These are phyloP conservation scores for Penicillium sp. DNA, from an alignment of 2,329 filamentous ascomycete genomes.

Conservation along the genomic window DNA sequence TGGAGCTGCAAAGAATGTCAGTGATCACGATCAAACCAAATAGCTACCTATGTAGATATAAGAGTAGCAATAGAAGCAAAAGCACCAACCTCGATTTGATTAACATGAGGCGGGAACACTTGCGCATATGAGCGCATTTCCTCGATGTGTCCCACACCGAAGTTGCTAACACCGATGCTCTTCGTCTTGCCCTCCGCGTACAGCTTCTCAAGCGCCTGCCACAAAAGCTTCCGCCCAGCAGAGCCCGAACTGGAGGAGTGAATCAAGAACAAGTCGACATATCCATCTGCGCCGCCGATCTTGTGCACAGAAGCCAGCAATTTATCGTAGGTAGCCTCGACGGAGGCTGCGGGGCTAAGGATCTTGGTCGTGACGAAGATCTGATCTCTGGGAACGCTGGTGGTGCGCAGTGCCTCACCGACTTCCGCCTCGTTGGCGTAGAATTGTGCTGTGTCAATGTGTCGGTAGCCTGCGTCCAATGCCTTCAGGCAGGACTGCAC, in stretches of 20 bases:
- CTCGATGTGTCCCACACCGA: conserved; percentile 64
- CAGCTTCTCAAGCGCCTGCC: conserved; percentile 64
- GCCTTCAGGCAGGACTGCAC: conserved; percentile 59
- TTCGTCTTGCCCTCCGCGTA: conserved; percentile 59
- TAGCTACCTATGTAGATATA: neutral
- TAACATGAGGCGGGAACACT: conserved; percentile 67
- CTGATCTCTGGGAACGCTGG: conserved; percentile 52
- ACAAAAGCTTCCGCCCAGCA: conserved; percentile 59
- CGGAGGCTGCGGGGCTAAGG: conserved; percentile 51
- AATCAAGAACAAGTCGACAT: conserved; percentile 70
- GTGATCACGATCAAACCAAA: conserved; percentile 12
- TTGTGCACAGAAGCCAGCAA: conserved; percentile 62
- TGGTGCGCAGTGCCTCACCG: conserved; percentile 60
- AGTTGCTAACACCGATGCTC: conserved; percentile 72
- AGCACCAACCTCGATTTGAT: conserved; percentile 66
- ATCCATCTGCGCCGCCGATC: conserved; percentile 58
- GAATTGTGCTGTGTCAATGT: conserved; percentile 62
- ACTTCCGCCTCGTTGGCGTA: conserved; percentile 70
- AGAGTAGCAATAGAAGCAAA: neutral
- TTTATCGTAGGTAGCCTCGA: conserved; percentile 59
- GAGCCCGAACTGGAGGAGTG: conserved; percentile 61
- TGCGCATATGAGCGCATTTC: conserved; percentile 65
- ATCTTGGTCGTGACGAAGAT: conserved; percentile 73
- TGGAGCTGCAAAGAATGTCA: conserved; percentile 54
- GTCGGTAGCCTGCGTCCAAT: conserved; percentile 51